Conservation (phyloP, 768 basidiomycete genomes). For the Rossbeevera mucosa region DNA sequence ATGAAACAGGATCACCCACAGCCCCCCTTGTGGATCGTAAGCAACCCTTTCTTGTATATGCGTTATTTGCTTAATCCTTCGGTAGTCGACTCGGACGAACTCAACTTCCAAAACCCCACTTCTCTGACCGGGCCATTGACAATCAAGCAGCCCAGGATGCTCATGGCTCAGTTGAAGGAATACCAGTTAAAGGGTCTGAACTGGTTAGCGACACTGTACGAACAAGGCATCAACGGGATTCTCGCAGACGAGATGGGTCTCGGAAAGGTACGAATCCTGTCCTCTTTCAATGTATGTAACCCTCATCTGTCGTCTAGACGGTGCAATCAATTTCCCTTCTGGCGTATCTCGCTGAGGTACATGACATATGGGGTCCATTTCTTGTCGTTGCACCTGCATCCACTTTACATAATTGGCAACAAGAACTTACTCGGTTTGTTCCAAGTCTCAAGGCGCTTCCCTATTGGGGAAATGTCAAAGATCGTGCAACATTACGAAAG, state of each 20-base stretch:
- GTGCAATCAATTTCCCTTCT: conserved; percentile 97
- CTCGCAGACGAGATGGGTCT: conserved; percentile 99
- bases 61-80: conserved; percentile 1
- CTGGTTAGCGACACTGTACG: conserved; percentile 96
- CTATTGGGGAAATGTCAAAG: conserved; percentile 98
- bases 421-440: conserved; percentile 94
- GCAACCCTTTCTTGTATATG: conserved; percentile 23
- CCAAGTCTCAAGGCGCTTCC: conserved; percentile 91
- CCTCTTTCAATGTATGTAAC: background rate
- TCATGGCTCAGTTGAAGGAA: conserved; percentile 95
- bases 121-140: conserved; percentile 79
- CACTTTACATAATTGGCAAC: conserved; percentile 99
- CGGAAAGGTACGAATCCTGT: conserved; percentile 56
- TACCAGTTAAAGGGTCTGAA: conserved; percentile 98
- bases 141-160: conserved; percentile 89
- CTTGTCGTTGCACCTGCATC: conserved; percentile 96
- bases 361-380: conserved; percentile 99
- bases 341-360: conserved; percentile 92
- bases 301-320: conserved; percentile 47
- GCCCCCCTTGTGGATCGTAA: conserved; percentile 68
- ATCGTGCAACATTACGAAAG: conserved; percentile 88
- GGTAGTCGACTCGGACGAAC: conserved; percentile 89
- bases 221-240: conserved; percentile 99
- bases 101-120: conserved; percentile 99
- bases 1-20: conserved; percentile 33